Base-by-base conservation (phyloP, 495 filamentous ascomycete genomes). In the Xylaria scruposa region DNA sequence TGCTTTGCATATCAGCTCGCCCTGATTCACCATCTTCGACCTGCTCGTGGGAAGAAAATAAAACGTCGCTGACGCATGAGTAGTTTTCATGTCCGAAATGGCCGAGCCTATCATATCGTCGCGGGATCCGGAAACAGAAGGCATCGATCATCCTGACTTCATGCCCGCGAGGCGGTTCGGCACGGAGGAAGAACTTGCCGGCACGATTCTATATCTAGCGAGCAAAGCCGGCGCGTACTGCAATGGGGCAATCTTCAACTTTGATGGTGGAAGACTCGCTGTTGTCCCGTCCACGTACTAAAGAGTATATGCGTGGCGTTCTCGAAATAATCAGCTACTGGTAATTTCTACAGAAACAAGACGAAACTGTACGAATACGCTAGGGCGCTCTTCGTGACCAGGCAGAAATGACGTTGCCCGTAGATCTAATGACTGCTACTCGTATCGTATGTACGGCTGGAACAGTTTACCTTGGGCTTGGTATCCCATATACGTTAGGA, bases 51-150 rank as follows among this genome's bases (percentile, higher is more conserved):
- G 17, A 6, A 29, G 60, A 64, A 38, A 13, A 42, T 2, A 12
- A 42, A 49, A 26, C 61, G 24, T 47, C 24, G 24, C 42, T 64
- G 26, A 61, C 26, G 2, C 46, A 12, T 38, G 13, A 4, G 8
- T 51, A 88, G 86, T 89, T 42, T 92, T 86, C 78, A 82, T 85
- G 0, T 87, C 85, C 1, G 90, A 91, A 17, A 83, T 91, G 80
- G 84, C 89, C 1, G 42, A 69, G 13, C 72, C 69, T 4, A 36
- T 87, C n/a, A 81, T 77, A 19, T 42, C 75, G 33, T 29, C 61
- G 53, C 70, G 88, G 15, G 83, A 85, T 7, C 84, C 81, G 7
- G 85, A 85, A 63, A 80, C 80, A 1, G 77, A 82, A 67, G 9
- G 36, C 1, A 47, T 33, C 9, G 75, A 78, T 1, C 62, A 82